Evolutionary conservation across 2,329 filamentous ascomycete genomes (phyloP), one percentile per base, ranked within the genome.

Genomic region (Alternaria longipes): DNA sequence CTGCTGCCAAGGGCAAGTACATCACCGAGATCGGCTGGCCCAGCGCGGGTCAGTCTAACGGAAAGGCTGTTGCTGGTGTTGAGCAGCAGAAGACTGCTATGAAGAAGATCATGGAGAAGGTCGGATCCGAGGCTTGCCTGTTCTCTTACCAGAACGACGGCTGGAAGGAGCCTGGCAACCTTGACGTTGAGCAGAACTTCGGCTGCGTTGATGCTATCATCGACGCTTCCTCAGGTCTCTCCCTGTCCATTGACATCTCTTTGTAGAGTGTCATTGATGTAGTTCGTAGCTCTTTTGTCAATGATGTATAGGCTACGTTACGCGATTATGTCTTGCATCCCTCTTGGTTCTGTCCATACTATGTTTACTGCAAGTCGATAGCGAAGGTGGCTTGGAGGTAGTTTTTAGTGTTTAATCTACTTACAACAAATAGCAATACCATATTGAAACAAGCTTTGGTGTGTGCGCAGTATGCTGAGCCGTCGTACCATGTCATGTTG

Each of bases 21-120:
- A 92, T 94, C 82, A 85, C 96, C 70, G 94, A 98, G 89, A 91
- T 91, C 59, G 94, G 94, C 74, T 98, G 94, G 93, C 94, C 94
- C 67, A 89, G 83, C 55, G 68, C 77, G 8, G 94, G 94, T 76
- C 72, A 79, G 30, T 80, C 87, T 59, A 94, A 95, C 81, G 92
- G 92, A 62, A 76, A 76, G 20, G 93, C 93, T 60, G 83, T 91
- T 71, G 88, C 94, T 58, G 89, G 91, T 69, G 51, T 69, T 5
- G 42, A 75, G 1, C 83, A 94, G 82, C 94, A 98, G 86, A 81
- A 81, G 52, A 79, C 75, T 44, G 94, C 94, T 71, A 88, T 98
- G 78, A 78, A 85, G 66, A 86, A 86, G 59, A 94, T 98, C 77
- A 81, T 89, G 67, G 72, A 86, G 71, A 81, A 82, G 64, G 85